Base-by-base conservation (phyloP, 345 rosid genomes). In the Anastatica hierochuntica region DNA sequence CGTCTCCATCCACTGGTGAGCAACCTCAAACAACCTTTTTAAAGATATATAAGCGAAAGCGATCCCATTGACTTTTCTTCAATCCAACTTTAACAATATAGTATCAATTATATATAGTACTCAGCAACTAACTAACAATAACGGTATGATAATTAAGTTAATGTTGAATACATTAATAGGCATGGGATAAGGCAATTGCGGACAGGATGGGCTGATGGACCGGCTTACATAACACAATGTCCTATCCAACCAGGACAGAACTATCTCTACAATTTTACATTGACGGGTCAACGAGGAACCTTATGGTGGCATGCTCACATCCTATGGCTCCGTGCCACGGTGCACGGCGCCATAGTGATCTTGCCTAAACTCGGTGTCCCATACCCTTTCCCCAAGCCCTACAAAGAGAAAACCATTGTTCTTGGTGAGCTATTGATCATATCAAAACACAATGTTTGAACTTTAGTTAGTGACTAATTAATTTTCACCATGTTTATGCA, bases 311-410 rank as follows among this genome's bases (percentile, higher is more conserved):
- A 21, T 21, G 24, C 24, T 21, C 24, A 21, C 24, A 21, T 21
- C 24, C 5, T 21, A 5, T 21, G 24, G 24, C 24, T 90, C 17
- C 79, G 96, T 37, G 90, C 95, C 56, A 90, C 98, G 6, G 81
- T 90, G 29, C 92, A 90, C 8, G 98, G 98, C 9, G 87, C 83
- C 24, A 53, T 90, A 7, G 85, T 84, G 6, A 69, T 90, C 57
- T 63, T 86, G 62, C 97, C 97, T 44, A 86, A 86, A 44, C 86
- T 43, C 1, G 92, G 86, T 10, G 84, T 90, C 51, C 83, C 98
- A 3, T 90, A 90, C 55, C 98, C 95, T 13, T 90, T 86, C 56
- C 96, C 90, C 0, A 72, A 69, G 17, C 98, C 98, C 1, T 60
- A 77, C 40, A 70, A 74, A 65, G 95, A 90, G 64, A 63, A 72